These are phyloP conservation scores for Podaxis mareebaensis DNA, from an alignment of 768 basidiomycete species.

Conservation along the genomic window DNA sequence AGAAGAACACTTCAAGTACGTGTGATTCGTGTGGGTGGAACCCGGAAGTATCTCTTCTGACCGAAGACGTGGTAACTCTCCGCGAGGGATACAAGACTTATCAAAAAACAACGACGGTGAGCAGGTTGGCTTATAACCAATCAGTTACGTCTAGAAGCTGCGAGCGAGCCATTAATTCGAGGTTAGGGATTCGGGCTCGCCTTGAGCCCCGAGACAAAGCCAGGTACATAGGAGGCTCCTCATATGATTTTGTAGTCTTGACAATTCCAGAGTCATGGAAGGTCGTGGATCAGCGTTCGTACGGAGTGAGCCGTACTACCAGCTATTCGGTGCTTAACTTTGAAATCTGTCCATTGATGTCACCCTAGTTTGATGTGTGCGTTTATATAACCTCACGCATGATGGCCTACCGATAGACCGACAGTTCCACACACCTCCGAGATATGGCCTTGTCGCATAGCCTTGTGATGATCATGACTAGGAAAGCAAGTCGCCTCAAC, in stretches of 20 bases:
- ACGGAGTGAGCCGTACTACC: not conserved
- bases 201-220: too few species aligned
- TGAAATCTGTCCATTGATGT: not conserved
- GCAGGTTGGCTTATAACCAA: too few species aligned
- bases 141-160: too few species aligned
- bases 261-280: too few species aligned
- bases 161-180: too few species aligned
- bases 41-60: not conserved
- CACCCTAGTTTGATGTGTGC: not conserved
- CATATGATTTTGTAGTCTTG: too few species aligned
- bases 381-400: not conserved
- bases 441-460: not conserved
- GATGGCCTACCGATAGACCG: not conserved
- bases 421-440: not conserved
- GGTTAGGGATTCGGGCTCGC: too few species aligned
- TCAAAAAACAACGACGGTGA: too few species aligned
- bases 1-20: not conserved
- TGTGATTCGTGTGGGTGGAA: not conserved
- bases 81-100: too few species aligned
- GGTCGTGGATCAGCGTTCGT: not conserved
- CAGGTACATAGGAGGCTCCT: too few species aligned
- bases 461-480: not conserved
- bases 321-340: not conserved
- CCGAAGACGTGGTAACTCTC: not conserved
- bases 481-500: not conserved